Evolutionary conservation across 73 alveolate genomes (phyloP).

Genomic region (Stentor coeruleus): DNA sequence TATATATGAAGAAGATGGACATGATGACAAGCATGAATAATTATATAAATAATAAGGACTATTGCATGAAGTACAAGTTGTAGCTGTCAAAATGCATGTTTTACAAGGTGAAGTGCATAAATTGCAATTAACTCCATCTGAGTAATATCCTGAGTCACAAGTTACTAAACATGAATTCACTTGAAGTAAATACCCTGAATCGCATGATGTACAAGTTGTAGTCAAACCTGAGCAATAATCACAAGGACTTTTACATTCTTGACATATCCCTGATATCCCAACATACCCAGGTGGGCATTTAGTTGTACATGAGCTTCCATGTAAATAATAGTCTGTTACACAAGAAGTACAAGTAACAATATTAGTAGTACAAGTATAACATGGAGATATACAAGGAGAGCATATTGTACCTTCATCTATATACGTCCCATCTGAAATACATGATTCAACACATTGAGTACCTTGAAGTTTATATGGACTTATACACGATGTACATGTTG

Average conservation of each 20-base stretch:
- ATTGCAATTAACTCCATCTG: background rate
- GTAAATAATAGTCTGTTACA: background rate
- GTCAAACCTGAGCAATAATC: background rate
- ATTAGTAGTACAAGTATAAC: background rate
- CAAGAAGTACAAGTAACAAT: background rate
- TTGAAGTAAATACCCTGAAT: background rate
- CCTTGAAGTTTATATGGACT: background rate
- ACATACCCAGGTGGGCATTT: background rate
- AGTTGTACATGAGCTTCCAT: background rate
- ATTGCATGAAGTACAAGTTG: background rate
- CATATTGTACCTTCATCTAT: background rate
- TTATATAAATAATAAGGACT: background rate
- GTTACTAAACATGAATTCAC: background rate
- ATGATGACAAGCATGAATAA: background rate
- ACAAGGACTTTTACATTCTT: background rate
- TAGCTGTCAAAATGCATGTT: background rate
- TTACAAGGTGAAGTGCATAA: background rate
- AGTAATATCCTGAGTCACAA: background rate
- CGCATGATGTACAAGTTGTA: background rate
- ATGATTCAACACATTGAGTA: background rate
- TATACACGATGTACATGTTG: background rate
- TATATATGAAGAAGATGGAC: background rate
- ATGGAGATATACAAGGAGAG: slow-evolving; percentile 22
- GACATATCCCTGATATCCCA: background rate
- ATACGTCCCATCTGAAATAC: background rate